Percentiles rank a stretch among this genome's conserved stretches.
Evolutionary conservation across 331 rosid genomes (phyloP).

Genomic region (Arachis monticola): DNA sequence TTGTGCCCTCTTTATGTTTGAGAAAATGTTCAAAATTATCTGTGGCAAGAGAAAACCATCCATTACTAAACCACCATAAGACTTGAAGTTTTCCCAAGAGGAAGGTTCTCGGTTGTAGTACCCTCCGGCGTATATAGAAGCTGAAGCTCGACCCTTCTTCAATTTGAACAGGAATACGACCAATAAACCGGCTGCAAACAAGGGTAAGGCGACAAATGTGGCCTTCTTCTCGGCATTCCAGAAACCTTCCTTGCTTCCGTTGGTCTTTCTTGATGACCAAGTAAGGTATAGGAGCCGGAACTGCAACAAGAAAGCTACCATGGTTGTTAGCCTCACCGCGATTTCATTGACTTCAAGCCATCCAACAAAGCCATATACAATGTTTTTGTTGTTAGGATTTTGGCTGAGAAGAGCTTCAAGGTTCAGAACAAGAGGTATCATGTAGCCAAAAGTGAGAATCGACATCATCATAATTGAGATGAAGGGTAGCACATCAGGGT

Average conservation of each 20-base stretch:
- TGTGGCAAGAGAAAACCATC: conserved; percentile 75
- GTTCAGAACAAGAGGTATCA: conserved; percentile 65
- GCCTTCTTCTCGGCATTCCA: conserved; percentile 56
- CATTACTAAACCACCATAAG: conserved; percentile 56
- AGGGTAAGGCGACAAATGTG: conserved; percentile 43
- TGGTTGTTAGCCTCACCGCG: conserved; percentile 46
- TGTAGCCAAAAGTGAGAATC: conserved; percentile 50
- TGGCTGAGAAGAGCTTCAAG: conserved; percentile 58
- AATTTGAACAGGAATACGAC: conserved; percentile 44
- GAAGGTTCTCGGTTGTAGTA: conserved; percentile 16
- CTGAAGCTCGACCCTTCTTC: conserved; percentile 27
- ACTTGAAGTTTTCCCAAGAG: conserved; percentile 50
- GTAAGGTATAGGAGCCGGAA: conserved; percentile 59
- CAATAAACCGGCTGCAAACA: conserved; percentile 52
- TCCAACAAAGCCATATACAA: conserved; percentile 43
- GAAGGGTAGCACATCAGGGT: conserved; percentile 55
- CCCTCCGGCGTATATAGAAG: background rate
- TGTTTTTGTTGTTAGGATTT: conserved; percentile 25
- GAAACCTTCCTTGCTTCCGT: conserved; percentile 34
- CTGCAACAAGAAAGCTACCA: conserved; percentile 65
- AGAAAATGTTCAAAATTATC: conserved; percentile 52
- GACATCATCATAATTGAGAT: conserved; percentile 59
- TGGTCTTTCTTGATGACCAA: conserved; percentile 56
- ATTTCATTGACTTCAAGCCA: conserved; percentile 64
- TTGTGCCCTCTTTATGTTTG: conserved; percentile 40